A percentile compares a stretch with the other conserved stretches of the same genome.
Conservation (phyloP, 2,329 filamentous ascomycete genomes). For the Plenodomus biglobosus region DNA sequence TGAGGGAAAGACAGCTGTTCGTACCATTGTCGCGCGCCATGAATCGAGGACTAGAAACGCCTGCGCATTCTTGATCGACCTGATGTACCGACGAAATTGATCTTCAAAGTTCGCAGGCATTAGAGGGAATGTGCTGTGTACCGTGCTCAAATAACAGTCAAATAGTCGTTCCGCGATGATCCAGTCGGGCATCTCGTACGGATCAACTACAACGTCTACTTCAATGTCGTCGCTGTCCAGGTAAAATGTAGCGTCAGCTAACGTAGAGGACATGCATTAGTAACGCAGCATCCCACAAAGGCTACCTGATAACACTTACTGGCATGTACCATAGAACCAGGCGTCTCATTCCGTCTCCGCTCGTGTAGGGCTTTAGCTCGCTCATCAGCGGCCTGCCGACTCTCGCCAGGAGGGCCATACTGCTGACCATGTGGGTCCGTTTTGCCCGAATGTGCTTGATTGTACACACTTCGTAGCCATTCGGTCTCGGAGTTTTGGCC, state of each 20-base stretch:
- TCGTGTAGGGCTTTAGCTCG: conserved; percentile 23
- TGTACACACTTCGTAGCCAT: conserved; percentile 36
- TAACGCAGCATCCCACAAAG: not conserved
- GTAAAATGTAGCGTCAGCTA: conserved; percentile 39
- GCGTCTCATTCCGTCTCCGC: conserved; percentile 11
- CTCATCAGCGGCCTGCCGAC: conserved; percentile 8
- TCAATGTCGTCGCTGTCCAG: conserved; percentile 36
- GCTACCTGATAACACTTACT: not conserved
- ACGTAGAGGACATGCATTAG: not conserved
- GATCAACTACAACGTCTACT: conserved; percentile 27
- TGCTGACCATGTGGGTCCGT: conserved; percentile 10
- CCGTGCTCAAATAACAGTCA: conserved; percentile 39
- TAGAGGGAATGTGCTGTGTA: conserved; percentile 41
- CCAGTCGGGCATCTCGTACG: conserved; percentile 36
- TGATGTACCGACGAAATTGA: conserved; percentile 21
- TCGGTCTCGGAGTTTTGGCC: conserved; percentile 40
- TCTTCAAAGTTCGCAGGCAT: conserved; percentile 24
- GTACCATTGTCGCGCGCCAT: conserved; percentile 41
- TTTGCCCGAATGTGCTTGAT: conserved; percentile 16
- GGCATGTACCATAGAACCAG: conserved; percentile 9
- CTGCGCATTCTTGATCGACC: conserved; percentile 4
- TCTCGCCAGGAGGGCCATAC: conserved; percentile 25
- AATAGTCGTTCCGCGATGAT: conserved; percentile 38
- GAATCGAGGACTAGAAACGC: conserved; percentile 15
- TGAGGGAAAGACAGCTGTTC: not conserved